Conservation (phyloP, 305 asterid species). For the Fraxinus sp. region DNA sequence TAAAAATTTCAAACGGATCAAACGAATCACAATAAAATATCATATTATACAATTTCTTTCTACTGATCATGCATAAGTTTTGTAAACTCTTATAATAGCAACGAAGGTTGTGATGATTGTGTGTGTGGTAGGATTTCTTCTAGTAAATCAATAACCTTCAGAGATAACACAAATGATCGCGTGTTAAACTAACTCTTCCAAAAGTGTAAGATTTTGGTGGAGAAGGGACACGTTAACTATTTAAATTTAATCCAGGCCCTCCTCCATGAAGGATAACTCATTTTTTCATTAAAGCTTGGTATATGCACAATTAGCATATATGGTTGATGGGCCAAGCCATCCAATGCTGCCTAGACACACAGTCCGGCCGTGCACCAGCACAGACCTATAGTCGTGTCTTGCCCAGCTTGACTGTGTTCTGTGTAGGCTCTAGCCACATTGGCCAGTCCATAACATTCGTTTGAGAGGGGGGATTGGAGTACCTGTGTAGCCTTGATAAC, state of each 20-base stretch:
- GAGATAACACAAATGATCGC: background rate
- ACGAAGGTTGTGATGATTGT: no score
- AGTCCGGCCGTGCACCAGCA: background rate
- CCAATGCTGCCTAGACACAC: background rate
- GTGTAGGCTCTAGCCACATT: background rate
- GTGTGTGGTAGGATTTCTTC: no score
- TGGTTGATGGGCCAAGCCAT: background rate
- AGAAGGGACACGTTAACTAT: background rate
- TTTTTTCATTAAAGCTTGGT: background rate
- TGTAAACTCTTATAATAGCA: no score
- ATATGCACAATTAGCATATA: background rate
- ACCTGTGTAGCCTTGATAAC: conserved; percentile 82
- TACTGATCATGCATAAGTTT: no score
- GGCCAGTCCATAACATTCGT: background rate
- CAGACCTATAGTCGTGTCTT: background rate
- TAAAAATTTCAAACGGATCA: background rate
- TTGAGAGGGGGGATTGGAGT: background rate
- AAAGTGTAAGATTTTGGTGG: background rate
- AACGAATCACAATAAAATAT: background rate
- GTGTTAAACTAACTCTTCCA: background rate
- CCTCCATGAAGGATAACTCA: background rate
- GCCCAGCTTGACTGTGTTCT: background rate
- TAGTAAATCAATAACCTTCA: background rate
- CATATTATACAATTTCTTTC: no score
- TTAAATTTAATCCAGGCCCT: background rate